Conservation (phyloP, 1,139 yeast species). For the Candida dubliniensis region DNA sequence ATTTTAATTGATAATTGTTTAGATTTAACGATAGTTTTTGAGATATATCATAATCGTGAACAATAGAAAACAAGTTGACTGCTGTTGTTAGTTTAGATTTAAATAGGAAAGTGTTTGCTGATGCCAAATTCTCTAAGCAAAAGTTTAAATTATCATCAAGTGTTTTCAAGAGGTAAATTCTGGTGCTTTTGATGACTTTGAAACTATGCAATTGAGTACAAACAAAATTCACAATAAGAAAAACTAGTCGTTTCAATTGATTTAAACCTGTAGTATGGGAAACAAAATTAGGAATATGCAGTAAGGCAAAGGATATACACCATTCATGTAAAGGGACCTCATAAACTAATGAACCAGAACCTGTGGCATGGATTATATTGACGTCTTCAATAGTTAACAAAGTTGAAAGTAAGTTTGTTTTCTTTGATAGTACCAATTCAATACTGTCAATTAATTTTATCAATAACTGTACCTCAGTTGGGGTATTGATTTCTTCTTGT, state of each 20-base stretch:
- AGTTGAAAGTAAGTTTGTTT: slow-evolving; percentile 16
- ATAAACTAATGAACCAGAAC: neutral
- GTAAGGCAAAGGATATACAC: slow-evolving; percentile 29
- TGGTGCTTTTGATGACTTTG: slow-evolving; percentile 22
- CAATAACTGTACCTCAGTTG: slow-evolving; percentile 4
- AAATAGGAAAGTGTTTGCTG: slow-evolving; percentile 1
- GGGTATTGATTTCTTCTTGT: neutral
- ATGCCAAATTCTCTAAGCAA: slow-evolving; percentile 12
- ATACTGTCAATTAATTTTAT: slow-evolving; percentile 11
- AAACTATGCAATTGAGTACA: slow-evolving; percentile 31
- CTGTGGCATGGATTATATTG: slow-evolving; percentile 11
- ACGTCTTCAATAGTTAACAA: slow-evolving; percentile 13
- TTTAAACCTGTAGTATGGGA: slow-evolving; percentile 18
- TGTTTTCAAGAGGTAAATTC: slow-evolving; percentile 16
- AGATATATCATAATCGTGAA: slow-evolving; percentile 40
- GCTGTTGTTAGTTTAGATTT: slow-evolving; percentile 14
- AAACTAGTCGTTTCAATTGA: slow-evolving; percentile 30
- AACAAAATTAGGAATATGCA: slow-evolving; percentile 24
- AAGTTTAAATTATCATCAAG: slow-evolving; percentile 15
- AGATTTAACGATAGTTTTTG: slow-evolving; percentile 28
- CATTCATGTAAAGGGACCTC: slow-evolving; percentile 28
- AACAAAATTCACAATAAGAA: slow-evolving; percentile 32
- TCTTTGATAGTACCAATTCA: slow-evolving; percentile 15
- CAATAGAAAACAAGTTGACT: slow-evolving; percentile 35
- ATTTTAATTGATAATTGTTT: slow-evolving; percentile 24